Evolutionary conservation across 495 filamentous ascomycete genomes (phyloP).

Genomic region (Recurvomyces mirabilis): DNA sequence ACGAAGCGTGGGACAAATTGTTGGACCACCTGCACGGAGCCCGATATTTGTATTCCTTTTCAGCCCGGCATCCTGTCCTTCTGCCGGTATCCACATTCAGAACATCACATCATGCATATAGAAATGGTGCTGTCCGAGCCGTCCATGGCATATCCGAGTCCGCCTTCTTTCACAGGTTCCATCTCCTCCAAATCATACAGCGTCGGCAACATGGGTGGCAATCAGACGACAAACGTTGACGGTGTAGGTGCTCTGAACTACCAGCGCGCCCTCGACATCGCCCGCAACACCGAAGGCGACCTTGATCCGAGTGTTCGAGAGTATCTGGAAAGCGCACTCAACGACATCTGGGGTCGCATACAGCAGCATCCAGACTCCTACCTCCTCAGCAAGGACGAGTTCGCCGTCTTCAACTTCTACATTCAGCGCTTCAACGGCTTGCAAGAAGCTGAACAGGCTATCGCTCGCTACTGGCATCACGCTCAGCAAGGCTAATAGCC

Average conservation of each 20-base stretch:
- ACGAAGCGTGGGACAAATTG: background rate
- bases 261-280: conserved; percentile 52
- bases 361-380: conserved; percentile 48
- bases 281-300: conserved; percentile 49
- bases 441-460: conserved; percentile 35
- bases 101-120: conserved; percentile 10
- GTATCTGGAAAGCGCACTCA: conserved; percentile 46
- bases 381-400: conserved; percentile 58
- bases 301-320: conserved; percentile 40
- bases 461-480: conserved; percentile 39
- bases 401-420: conserved; percentile 69
- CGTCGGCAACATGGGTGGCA: conserved; percentile 25
- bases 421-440: conserved; percentile 43
- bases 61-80: no score
- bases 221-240: conserved; percentile 22
- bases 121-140: conserved; percentile 3
- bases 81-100: no score
- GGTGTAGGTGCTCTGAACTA: conserved; percentile 32
- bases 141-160: conserved; percentile 2
- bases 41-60: conserved; percentile 2
- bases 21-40: conserved; percentile 1
- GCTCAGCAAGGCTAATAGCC: no score
- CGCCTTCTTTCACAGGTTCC: conserved; percentile 3
- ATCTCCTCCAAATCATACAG: background rate
- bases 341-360: conserved; percentile 52